A percentile compares a stretch with the other conserved stretches of the same genome.
phyloP scores from a whole-genome alignment of 305 asterid genomes.

The Plantago rigida region DNA sequence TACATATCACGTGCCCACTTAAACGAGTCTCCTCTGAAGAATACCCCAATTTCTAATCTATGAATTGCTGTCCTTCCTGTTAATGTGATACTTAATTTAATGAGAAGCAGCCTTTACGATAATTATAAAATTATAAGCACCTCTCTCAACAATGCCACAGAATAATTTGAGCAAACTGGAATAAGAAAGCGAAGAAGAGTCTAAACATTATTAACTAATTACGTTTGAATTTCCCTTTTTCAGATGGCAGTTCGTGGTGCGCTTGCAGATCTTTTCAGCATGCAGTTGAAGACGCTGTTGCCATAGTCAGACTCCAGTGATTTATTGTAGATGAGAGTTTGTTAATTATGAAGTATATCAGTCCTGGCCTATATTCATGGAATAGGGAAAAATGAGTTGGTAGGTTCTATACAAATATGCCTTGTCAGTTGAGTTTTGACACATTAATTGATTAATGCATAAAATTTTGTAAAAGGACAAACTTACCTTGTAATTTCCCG shows the following conservation, averaged over 20 bases:
- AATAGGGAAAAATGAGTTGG: not conserved
- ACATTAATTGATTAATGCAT: not conserved
- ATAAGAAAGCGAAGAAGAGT: no score
- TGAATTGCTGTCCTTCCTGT: no score
- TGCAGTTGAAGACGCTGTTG: slow-evolving; percentile 58
- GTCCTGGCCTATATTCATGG: slow-evolving; percentile 2
- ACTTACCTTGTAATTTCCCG: not conserved
- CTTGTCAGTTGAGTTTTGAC: not conserved
- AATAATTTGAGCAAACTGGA: no score
- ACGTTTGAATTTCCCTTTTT: slow-evolving; percentile 1
- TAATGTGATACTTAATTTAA: no score
- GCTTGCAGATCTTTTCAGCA: slow-evolving; percentile 64
- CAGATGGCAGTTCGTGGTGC: slow-evolving; percentile 96
- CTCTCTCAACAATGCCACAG: no score
- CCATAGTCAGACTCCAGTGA: slow-evolving; percentile 24
- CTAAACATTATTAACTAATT: not conserved
- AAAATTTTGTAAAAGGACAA: not conserved
- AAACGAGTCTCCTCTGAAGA: no score
- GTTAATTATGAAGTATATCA: slow-evolving; percentile 11
- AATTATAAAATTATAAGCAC: no score
- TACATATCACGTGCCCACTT: no score
- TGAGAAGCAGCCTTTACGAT: no score
- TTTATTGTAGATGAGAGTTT: slow-evolving; percentile 1
- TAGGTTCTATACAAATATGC: slow-evolving; percentile 1
- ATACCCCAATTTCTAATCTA: no score